These are phyloP conservation scores for Gastroboletus turbinatus DNA, from an alignment of 1,284 basidiomycete species.

Conservation along the genomic window DNA sequence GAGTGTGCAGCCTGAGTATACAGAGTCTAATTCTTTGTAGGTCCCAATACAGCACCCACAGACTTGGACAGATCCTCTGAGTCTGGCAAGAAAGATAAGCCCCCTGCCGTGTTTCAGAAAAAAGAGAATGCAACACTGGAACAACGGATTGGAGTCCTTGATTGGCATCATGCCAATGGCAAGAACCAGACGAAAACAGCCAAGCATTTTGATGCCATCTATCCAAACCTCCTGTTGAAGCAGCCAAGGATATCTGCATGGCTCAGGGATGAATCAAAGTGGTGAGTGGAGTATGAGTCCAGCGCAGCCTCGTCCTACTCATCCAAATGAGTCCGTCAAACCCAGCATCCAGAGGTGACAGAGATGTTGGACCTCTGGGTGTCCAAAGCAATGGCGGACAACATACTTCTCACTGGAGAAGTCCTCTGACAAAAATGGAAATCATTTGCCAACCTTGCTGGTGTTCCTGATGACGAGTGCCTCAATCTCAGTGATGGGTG, in stretches of 20 bases:
- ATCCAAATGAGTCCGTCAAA: not conserved
- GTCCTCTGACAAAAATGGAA: slow-evolving; percentile 13
- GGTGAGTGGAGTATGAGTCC: not conserved
- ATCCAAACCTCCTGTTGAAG: not conserved
- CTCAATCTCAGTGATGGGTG: slow-evolving; percentile 6
- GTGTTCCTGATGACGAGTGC: not conserved
- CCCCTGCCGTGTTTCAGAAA: no score
- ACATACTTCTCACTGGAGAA: not conserved
- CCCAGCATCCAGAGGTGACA: slow-evolving; percentile 2
- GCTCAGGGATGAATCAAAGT: not conserved
- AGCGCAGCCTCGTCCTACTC: no score
- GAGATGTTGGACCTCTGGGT: slow-evolving; percentile 22
- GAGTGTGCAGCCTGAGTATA: no score
- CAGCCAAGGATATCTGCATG: not conserved
- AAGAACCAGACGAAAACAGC: not conserved
- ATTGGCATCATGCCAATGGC: no score
- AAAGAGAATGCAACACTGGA: no score
- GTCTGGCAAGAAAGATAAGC: no score
- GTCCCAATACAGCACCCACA: no score
- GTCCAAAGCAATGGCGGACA: slow-evolving; percentile 8
- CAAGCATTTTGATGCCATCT: not conserved
- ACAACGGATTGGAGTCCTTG: no score
- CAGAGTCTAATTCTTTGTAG: no score
- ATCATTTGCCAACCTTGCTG: not conserved
- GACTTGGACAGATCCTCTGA: no score